phyloP scores from a whole-genome alignment of 305 asterid genomes.

The Plantago coronopus region DNA sequence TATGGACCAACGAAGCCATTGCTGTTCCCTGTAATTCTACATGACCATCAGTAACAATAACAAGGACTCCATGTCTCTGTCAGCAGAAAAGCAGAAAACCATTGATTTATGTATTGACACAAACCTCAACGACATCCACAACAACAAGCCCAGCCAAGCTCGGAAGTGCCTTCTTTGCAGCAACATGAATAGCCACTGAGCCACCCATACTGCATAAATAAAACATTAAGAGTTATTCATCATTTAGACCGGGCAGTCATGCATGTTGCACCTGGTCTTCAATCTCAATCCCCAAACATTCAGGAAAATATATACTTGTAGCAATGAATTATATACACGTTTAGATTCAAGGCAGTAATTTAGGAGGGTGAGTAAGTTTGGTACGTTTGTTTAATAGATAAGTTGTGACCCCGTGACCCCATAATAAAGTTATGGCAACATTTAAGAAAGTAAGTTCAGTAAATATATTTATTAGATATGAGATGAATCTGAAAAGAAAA shows the following conservation, averaged over 20 bases:
- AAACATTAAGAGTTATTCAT: background rate
- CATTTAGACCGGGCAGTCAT: background rate
- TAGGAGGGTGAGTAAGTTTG: no score
- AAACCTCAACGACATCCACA: conserved; percentile 98
- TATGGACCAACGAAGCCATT: conserved; percentile 78
- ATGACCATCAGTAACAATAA: conserved; percentile 24
- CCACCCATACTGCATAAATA: conserved; percentile 79
- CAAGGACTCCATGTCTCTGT: background rate
- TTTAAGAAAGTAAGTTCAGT: no score
- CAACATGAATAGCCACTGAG: conserved; percentile 80
- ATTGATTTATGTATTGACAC: conserved; percentile 14
- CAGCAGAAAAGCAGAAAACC: conserved; percentile 1
- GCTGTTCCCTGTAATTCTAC: conserved; percentile 82
- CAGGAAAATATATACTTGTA: no score
- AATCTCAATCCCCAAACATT: no score
- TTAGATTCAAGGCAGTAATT: no score
- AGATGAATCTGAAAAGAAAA: no score
- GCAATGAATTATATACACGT: no score
- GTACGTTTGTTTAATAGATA: no score
- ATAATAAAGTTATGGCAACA: no score
- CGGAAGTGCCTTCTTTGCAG: conserved; percentile 75
- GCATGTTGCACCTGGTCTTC: no score
- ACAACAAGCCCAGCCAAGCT: conserved; percentile 79
- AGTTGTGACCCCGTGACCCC: no score
- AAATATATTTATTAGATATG: no score